A percentile compares a stretch with the other conserved stretches of the same genome.
These are phyloP conservation scores for Raffaelea albimanens DNA, from an alignment of 2,329 filamentous ascomycete species.

Conservation along the genomic window DNA sequence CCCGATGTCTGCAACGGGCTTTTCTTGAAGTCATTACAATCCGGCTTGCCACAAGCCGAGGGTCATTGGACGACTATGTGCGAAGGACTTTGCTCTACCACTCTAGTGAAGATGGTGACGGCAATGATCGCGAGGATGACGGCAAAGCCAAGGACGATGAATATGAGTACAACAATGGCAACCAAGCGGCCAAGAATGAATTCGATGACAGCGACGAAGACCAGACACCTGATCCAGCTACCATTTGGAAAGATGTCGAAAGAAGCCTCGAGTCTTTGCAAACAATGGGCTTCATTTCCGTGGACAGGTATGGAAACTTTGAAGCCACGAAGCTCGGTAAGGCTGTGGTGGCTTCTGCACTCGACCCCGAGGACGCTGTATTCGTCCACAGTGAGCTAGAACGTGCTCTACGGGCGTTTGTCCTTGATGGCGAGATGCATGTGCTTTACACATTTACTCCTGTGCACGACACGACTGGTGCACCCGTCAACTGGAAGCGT, in stretches of 20 bases:
- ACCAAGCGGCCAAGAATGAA: too few relatives aligned
- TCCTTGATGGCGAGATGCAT: constrained; percentile 75
- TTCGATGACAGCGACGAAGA: not conserved
- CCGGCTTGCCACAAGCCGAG: constrained; percentile 54
- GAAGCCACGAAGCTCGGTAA: constrained; percentile 56
- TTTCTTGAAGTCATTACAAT: constrained; percentile 63
- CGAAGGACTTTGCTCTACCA: constrained; percentile 56
- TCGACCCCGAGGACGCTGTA: constrained; percentile 65
- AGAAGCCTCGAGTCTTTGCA: constrained; percentile 35
- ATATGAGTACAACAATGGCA: not conserved
- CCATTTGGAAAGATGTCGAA: constrained; percentile 35
- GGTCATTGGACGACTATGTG: constrained; percentile 59
- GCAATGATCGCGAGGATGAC: not conserved
- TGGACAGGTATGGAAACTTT: constrained; percentile 38
- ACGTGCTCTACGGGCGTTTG: constrained; percentile 60
- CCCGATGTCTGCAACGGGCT: constrained; percentile 59
- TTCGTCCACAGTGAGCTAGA: constrained; percentile 63
- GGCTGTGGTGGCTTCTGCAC: constrained; percentile 62
- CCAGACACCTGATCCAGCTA: not conserved
- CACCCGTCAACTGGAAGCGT: constrained; percentile 57
- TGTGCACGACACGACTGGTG: constrained; percentile 42
- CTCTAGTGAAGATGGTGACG: constrained; percentile 32
- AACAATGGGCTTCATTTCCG: constrained; percentile 34
- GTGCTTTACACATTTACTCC: constrained; percentile 71
- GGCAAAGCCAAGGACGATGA: constrained; percentile 32